These are phyloP conservation scores for Fusarium tupiense DNA, from an alignment of 2,329 filamentous ascomycete species.

Conservation along the genomic window DNA sequence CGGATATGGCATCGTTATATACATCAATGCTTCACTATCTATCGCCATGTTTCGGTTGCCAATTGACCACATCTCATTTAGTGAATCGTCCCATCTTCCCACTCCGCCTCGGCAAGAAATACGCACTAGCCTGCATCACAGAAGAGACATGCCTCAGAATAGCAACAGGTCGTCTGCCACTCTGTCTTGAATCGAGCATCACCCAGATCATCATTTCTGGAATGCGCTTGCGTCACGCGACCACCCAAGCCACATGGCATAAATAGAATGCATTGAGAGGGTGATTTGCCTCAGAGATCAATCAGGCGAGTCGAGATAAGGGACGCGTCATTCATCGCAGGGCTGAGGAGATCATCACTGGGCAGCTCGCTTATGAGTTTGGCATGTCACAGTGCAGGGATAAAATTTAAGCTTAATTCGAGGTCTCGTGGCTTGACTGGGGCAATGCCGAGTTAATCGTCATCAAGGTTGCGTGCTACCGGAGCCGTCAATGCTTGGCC, in stretches of 20 bases:
- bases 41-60: not conserved
- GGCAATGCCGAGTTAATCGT: not conserved
- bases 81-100: not conserved
- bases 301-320: not conserved
- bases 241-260: constrained; percentile 10
- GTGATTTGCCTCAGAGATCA: too few relatives aligned
- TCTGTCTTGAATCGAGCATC: not conserved
- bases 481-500: constrained; percentile 5
- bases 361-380: not conserved
- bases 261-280: not conserved
- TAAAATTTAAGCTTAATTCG: constrained; percentile 11
- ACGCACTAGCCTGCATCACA: not conserved
- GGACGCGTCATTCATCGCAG: constrained; percentile 22
- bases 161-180: constrained; percentile 37
- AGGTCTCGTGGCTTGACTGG: not conserved
- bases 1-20: constrained; percentile 15
- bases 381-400: not conserved
- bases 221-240: constrained; percentile 14
- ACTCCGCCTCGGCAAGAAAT: constrained; percentile 25
- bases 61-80: not conserved
- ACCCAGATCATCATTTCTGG: not conserved
- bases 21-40: not conserved
- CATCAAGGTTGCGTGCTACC: not conserved
- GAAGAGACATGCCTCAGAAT: constrained; percentile 15
- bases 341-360: constrained; percentile 1